Evolutionary conservation across 2,329 filamentous ascomycete genomes (phyloP), one percentile per base, ranked within the genome.

Genomic region (Geosmithia morbida): DNA sequence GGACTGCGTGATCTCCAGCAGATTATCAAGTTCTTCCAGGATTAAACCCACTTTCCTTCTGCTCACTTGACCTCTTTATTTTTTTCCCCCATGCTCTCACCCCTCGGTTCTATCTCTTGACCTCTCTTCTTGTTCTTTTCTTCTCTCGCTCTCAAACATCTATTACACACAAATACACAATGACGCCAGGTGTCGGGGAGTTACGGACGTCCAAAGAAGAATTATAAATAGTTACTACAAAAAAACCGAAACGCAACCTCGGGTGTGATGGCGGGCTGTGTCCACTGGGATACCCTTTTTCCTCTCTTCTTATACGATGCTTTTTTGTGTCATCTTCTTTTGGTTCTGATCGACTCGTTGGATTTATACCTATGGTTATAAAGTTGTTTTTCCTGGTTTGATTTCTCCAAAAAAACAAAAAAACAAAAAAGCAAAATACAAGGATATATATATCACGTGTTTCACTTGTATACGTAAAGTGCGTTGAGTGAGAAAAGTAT

Each of bases 1-100:
- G 87, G 87, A 2, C 79, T 89, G 43, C 78, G 81, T 51, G 89
- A 88, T 42, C 79, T 88, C 51, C 79, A 85, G 61, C 87, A 88
- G n/a, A 79, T 96, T 54, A 73, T 95, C 67, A 85, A 83, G 60
- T 95, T 94, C 69, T 92, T 95, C 62, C 85, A 90, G 64, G 86
- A 86, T 53, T 78, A 79, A 52, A n/a, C n/a, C n/a, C n/a, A n/a
- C n/a, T 16, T 11, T 41, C 13, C 40, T 42, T 46, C 7, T 40
- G 6, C 8, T 11, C 11, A 11, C 11, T 30, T 30, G 29, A 7
- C 29, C n/a, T n/a, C 6, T 37, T 37, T 37, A 3, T 37, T 37
- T 37, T 37, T 16, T 37, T n/a, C n/a, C n/a, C n/a, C n/a, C n/a
- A n/a, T n/a, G n/a, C n/a, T n/a, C n/a, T n/a, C n/a, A n/a, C n/a